Evolutionary conservation across 495 filamentous ascomycete genomes (phyloP).

Genomic region (Neurospora sp.): DNA sequence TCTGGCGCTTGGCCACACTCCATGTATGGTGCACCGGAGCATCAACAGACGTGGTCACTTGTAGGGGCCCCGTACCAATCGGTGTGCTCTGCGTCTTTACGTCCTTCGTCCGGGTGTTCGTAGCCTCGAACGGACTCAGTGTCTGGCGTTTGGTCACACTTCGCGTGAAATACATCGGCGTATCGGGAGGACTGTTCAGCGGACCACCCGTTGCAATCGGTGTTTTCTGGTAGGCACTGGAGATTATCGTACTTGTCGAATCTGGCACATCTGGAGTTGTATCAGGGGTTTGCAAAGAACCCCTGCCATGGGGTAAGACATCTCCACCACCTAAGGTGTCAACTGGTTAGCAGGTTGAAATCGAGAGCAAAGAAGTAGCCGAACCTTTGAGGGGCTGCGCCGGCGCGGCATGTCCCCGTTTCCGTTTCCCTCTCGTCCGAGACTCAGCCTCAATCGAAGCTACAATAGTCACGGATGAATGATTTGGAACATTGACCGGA

Average conservation of each 20-base stretch:
- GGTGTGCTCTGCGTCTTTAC: neutral
- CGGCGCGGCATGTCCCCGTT: constrained; percentile 3
- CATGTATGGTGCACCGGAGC: neutral
- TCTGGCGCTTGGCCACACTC: neutral
- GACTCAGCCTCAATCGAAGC: neutral
- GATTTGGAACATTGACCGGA: neutral
- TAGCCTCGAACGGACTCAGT: neutral
- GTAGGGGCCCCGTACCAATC: neutral
- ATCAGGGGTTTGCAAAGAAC: neutral
- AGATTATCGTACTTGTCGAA: neutral
- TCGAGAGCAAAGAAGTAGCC: constrained; percentile 8
- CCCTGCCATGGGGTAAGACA: constrained; percentile 33
- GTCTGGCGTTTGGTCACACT: neutral
- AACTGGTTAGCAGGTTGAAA: neutral
- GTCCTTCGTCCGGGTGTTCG: neutral
- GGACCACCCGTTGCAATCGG: too few relatives aligned
- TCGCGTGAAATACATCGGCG: neutral
- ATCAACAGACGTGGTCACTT: neutral
- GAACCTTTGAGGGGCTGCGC: constrained; percentile 15
- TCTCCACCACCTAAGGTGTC: neutral
- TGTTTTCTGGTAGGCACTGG: too few relatives aligned
- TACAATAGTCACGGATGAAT: neutral
- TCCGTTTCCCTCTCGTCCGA: neutral
- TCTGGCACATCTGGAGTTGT: neutral
- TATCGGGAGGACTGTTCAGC: neutral